phyloP scores from a whole-genome alignment of 164 flowering plant genomes.

The Magnolia changhungtana region DNA sequence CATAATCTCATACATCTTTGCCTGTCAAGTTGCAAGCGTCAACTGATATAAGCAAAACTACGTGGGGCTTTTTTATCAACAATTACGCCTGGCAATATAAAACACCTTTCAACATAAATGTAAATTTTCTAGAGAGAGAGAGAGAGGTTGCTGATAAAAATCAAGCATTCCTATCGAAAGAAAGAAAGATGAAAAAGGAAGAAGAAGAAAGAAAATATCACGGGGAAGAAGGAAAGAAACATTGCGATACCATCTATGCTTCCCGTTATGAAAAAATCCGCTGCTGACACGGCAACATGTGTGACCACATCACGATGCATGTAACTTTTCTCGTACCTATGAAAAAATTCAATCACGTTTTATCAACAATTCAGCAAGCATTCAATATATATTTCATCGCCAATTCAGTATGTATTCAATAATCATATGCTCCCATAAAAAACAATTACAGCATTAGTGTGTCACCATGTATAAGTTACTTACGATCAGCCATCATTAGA shows the following conservation, averaged over 20 bases:
- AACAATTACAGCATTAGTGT: not conserved
- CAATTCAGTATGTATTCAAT: not conserved
- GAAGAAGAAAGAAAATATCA: not conserved
- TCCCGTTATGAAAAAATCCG: constrained; percentile 93
- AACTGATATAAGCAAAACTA: no score
- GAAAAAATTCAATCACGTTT: not conserved
- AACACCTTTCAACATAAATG: not conserved
- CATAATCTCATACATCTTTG: no score
- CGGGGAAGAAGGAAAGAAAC: not conserved
- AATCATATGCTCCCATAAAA: no score
- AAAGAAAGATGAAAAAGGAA: not conserved
- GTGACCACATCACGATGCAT: constrained; percentile 99
- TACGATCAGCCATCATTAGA: no score
- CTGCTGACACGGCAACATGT: constrained; percentile 87
- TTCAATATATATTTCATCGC: not conserved
- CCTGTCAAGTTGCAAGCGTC: no score
- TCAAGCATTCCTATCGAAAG: not conserved
- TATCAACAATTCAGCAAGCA: not conserved
- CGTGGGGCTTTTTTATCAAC: no score
- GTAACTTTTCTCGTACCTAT: constrained; percentile 96
- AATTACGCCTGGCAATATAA: not conserved
- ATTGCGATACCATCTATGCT: constrained; percentile 72
- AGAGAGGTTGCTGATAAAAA: not conserved
- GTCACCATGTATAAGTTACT: not conserved
- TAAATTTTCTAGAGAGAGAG: not conserved